Evolutionary conservation across 1,139 yeast species (phyloP).

Genomic region (Kodamaea arcana): DNA sequence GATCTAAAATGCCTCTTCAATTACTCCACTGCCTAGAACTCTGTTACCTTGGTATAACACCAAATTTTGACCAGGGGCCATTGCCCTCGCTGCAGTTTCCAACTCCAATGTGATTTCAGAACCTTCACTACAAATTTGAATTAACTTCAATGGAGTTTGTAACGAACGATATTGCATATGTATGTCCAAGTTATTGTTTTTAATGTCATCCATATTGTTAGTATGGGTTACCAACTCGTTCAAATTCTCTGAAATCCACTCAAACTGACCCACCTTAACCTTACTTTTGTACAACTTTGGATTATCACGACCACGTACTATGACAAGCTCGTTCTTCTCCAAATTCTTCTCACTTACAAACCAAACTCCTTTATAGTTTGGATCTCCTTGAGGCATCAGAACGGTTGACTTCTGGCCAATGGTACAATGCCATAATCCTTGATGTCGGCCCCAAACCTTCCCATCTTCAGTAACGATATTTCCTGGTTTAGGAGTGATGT

Average conservation of each 20-base stretch:
- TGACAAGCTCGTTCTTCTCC: conserved; percentile 66
- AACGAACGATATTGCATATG: conserved; percentile 65
- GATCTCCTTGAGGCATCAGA: conserved; percentile 84
- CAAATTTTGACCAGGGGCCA: conserved; percentile 87
- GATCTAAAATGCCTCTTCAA: conserved; percentile 17
- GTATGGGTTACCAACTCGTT: no score
- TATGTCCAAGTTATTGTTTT: conserved; percentile 6
- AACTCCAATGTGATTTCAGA: conserved; percentile 30
- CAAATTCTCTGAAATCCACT: conserved; percentile 36
- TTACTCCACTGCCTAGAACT: conserved; percentile 74
- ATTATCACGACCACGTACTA: conserved; percentile 71
- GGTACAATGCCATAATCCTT: conserved; percentile 91
- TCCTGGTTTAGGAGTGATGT: conserved; percentile 70
- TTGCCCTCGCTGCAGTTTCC: conserved; percentile 53
- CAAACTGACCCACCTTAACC: conserved; percentile 45
- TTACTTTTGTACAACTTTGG: conserved; percentile 48
- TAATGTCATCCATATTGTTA: conserved; percentile 2
- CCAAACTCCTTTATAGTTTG: conserved; percentile 76
- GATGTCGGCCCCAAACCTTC: conserved; percentile 70
- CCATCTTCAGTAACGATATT: conserved; percentile 73
- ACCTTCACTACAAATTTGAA: conserved; percentile 10
- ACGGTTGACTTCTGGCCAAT: conserved; percentile 83
- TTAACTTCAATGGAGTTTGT: conserved; percentile 47
- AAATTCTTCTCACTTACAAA: conserved; percentile 69
- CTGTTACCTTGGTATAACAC: conserved; percentile 66